Base-by-base conservation (phyloP, 306 rosid genomes). In the Gastrolobium villosum region DNA sequence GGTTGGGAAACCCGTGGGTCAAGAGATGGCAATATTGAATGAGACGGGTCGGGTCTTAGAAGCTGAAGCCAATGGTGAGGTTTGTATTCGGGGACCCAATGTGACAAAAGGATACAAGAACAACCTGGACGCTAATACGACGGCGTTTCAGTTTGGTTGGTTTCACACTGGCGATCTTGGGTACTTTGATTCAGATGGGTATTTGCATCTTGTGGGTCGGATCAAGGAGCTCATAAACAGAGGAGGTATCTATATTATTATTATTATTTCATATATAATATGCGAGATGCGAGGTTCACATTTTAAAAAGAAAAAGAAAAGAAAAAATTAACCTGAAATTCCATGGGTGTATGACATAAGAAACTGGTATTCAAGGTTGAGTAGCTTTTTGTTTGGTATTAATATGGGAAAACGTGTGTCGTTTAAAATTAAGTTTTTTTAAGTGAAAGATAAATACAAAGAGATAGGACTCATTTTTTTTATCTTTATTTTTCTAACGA, bases 151-250 rank as follows among this genome's bases (percentile, higher is more conserved):
- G 59, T 89, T 89, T 37, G 97, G 90, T 32, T 95, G 97, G 96
- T 95, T 95, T 34, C 99, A 95, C 6, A 95, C 99, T 0, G 99
- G 99, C 4, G 99, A 95, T 59, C 34, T 95, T n/a, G 98, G 98
- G 2, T 84, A 59, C 34, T 80, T 95, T 4, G 99, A 95, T 44
- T 82, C 90, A 1, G 97, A 95, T 13, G 93, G 99, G 41, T 92
- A 92, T 50, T 92, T 95, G 89, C 91, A 90, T 65, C 96, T 95
- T 13, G 98, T 95, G 37, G 99, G 99, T 67, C 90, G 99, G 80
- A 95, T 95, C 70, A 95, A 95, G 85, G 99, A 95, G 64, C 96
- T 95, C 63, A 91, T 95, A 0, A 95, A 95, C 69, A 93, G 98
- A 5, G 99, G 99, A 92, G 99, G 98, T 94, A 89, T 70, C 10